Evolutionary conservation across 352 stramenopile genomes (phyloP).

Genomic region (Saprolegnia parasitica): DNA sequence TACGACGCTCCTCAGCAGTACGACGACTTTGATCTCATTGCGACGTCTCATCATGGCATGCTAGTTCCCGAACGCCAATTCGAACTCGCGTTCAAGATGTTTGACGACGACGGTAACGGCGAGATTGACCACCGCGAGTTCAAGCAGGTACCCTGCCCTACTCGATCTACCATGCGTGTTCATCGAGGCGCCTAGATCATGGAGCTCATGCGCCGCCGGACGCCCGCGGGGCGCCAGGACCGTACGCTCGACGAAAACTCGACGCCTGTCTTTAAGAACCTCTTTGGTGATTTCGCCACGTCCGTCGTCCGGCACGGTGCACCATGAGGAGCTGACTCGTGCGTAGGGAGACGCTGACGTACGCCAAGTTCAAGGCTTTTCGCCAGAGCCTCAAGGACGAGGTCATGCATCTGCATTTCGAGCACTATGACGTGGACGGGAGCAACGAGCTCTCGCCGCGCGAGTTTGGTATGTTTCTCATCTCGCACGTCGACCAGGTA

Average conservation of each 20-base stretch:
- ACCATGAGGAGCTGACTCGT: too few relatives aligned
- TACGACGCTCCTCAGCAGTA: slow-evolving; percentile 78
- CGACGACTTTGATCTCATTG: too few relatives aligned
- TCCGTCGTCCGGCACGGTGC: too few relatives aligned
- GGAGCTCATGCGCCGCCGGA: slow-evolving; percentile 72
- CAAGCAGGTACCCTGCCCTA: slow-evolving; percentile 53
- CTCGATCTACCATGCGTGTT: neutral
- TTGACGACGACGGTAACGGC: slow-evolving; percentile 78
- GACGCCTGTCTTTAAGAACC: slow-evolving; percentile 75
- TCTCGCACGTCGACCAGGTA: slow-evolving; percentile 81
- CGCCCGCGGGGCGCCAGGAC: slow-evolving; percentile 72
- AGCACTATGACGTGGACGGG: slow-evolving; percentile 83
- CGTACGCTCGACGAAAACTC: slow-evolving; percentile 71
- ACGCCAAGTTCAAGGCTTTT: slow-evolving; percentile 75
- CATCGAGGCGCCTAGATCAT: slow-evolving; percentile 57
- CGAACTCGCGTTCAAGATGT: slow-evolving; percentile 88
- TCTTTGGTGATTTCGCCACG: slow-evolving; percentile 78
- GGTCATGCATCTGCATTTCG: slow-evolving; percentile 82
- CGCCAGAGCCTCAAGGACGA: slow-evolving; percentile 67
- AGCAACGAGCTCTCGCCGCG: slow-evolving; percentile 72
- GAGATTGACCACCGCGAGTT: slow-evolving; percentile 79
- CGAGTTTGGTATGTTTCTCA: slow-evolving; percentile 84
- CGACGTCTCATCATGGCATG: too few relatives aligned
- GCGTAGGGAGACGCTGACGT: slow-evolving; percentile 70
- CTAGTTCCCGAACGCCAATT: slow-evolving; percentile 80